Percentiles rank a stretch among this genome's conserved stretches.
Conservation (phyloP, 192 early-diverging fungal genomes). For the Coemansia sp. region DNA sequence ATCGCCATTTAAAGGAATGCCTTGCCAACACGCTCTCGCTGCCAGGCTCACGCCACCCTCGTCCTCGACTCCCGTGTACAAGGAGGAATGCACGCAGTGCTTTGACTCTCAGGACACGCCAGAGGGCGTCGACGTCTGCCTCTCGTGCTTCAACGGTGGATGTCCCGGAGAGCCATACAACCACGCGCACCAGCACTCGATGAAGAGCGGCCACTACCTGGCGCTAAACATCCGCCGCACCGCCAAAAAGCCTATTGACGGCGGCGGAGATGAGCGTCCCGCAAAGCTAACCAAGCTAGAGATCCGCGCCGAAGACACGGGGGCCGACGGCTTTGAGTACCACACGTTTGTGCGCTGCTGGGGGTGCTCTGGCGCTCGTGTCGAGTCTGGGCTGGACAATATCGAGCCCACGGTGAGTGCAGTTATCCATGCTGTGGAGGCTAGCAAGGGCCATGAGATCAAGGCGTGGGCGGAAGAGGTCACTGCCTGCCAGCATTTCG, state of each 20-base stretch:
- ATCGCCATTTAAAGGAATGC: conserved; percentile 12
- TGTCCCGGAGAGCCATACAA: conserved; percentile 66
- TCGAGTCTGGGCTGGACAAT: conserved; percentile 57
- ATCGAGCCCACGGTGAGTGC: conserved; percentile 39
- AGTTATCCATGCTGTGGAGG: conserved; percentile 78
- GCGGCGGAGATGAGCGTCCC: conserved; percentile 25
- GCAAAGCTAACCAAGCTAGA: conserved; percentile 93
- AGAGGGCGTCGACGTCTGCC: conserved; percentile 89
- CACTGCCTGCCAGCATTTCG: conserved; percentile 77
- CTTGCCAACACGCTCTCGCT: conserved; percentile 37
- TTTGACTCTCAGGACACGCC: conserved; percentile 80
- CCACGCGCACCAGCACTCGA: conserved; percentile 79
- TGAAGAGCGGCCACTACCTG: conserved; percentile 76
- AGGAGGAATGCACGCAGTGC: conserved; percentile 96
- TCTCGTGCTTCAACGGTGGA: conserved; percentile 94
- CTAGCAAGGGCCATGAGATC: conserved; percentile 84
- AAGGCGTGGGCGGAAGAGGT: conserved; percentile 95
- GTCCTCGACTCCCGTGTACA: conserved; percentile 62
- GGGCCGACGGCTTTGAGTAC: conserved; percentile 78
- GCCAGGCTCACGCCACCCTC: conserved; percentile 30
- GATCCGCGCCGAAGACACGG: conserved; percentile 71
- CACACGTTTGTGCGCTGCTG: conserved; percentile 80
- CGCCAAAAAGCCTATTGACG: conserved; percentile 31
- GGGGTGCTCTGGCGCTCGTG: conserved; percentile 64
- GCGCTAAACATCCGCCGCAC: conserved; percentile 83